A percentile compares a stretch with the other conserved stretches of the same genome.
Evolutionary conservation across 202 grass and related monocot species (phyloP).

Genomic region (Elaeis oleifera): DNA sequence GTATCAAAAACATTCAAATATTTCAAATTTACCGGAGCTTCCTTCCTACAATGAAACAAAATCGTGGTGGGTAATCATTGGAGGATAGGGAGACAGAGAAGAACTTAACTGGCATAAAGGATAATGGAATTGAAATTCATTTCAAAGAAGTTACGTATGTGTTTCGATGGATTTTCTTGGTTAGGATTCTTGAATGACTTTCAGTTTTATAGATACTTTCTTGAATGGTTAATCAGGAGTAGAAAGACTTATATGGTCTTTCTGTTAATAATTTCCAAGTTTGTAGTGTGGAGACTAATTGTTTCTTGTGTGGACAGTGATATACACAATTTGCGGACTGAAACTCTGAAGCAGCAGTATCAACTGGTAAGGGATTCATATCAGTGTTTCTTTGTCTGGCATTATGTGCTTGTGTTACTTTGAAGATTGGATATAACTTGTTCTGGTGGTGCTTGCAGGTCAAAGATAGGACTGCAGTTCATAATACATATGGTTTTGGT

Average conservation of each 20-base stretch:
- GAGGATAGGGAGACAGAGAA: too few relatives aligned
- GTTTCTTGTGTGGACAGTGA: conserved; percentile 51
- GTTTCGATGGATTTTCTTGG: too few relatives aligned
- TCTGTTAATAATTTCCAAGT: conserved; percentile 5
- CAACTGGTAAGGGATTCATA: conserved; percentile 38
- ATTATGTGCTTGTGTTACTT: neutral
- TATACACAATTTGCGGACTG: conserved; percentile 72
- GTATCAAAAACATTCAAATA: too few relatives aligned
- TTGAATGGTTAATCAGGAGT: too few relatives aligned
- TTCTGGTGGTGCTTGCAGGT: conserved; percentile 43
- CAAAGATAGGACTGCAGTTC: conserved; percentile 51
- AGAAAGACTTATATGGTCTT: neutral
- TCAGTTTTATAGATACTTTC: too few relatives aligned
- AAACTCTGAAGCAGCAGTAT: conserved; percentile 90
- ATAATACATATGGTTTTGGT: conserved; percentile 44
- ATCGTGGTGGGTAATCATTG: too few relatives aligned
- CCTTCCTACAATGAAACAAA: too few relatives aligned
- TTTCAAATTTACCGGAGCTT: too few relatives aligned
- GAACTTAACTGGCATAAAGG: too few relatives aligned
- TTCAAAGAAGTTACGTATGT: too few relatives aligned
- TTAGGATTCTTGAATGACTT: too few relatives aligned
- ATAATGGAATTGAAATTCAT: too few relatives aligned
- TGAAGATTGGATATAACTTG: neutral
- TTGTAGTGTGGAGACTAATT: neutral
- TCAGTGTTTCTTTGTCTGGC: neutral